These are phyloP conservation scores for Kazachstania martiniae DNA, from an alignment of 805 yeast species.

Conservation along the genomic window DNA sequence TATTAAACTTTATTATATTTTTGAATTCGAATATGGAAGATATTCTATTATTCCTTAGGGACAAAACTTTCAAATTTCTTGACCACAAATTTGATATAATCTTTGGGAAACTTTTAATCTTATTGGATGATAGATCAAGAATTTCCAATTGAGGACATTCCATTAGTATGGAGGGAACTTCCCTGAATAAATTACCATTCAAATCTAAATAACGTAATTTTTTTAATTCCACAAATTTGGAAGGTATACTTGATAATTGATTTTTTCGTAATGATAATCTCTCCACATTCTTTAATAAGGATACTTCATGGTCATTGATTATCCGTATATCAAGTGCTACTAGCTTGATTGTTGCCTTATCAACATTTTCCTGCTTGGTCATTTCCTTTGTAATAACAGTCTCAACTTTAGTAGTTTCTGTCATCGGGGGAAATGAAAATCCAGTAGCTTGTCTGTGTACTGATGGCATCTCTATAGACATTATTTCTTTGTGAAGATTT, in stretches of 20 bases:
- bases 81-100: constrained; percentile 31
- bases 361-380: constrained; percentile 8
- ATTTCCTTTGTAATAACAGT: constrained; percentile 47
- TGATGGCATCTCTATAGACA: no score
- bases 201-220: constrained; percentile 52
- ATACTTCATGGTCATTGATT: constrained; percentile 31
- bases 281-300: constrained; percentile 31
- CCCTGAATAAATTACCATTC: constrained; percentile 45
- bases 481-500: no score
- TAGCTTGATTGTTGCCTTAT: constrained; percentile 26
- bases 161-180: constrained; percentile 39
- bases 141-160: constrained; percentile 41
- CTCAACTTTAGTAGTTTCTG: constrained; percentile 3
- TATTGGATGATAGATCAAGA: constrained; percentile 53
- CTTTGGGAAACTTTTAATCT: constrained; percentile 37
- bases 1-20: constrained; percentile 40
- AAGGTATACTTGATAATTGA: constrained; percentile 37
- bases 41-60: constrained; percentile 48
- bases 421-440: no score
- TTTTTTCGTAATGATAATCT: constrained; percentile 48
- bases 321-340: constrained; percentile 30
- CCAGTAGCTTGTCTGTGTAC: no score
- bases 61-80: constrained; percentile 42
- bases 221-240: constrained; percentile 33
- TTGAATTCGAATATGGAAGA: constrained; percentile 37